phyloP scores from a whole-genome alignment of 495 filamentous ascomycete species.

The Lophiostoma macrostomum region DNA sequence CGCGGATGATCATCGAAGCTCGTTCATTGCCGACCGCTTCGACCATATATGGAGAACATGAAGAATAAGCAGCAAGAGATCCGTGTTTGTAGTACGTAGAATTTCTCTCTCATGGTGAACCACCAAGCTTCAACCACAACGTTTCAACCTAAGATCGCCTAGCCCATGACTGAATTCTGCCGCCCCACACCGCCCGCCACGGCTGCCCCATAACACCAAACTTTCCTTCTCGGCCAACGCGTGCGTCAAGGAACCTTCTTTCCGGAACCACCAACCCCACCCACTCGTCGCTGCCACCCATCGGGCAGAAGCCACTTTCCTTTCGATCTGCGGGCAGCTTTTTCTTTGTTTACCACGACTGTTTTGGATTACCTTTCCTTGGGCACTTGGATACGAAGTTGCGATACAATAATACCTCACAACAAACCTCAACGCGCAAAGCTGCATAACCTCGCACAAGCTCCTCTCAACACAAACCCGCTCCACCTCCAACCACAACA shows the following conservation, averaged over 20 bases:
- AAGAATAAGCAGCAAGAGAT: too few species aligned
- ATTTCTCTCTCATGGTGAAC: too few species aligned
- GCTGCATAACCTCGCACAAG: too few species aligned
- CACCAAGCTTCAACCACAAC: too few species aligned
- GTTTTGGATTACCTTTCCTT: not conserved
- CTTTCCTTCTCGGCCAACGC: slow-evolving; percentile 18
- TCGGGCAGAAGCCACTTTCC: slow-evolving; percentile 1
- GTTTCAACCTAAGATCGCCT: not conserved
- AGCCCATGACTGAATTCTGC: slow-evolving; percentile 20
- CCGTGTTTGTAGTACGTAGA: too few species aligned
- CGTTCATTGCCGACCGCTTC: too few species aligned
- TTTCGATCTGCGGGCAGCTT: slow-evolving; percentile 22
- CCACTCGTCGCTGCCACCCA: not conserved
- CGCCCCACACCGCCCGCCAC: slow-evolving; percentile 13
- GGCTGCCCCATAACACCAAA: slow-evolving; percentile 16
- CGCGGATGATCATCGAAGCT: too few species aligned
- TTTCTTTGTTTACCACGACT: slow-evolving; percentile 2
- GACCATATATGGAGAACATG: too few species aligned
- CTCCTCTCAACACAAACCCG: too few species aligned
- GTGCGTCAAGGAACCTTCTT: not conserved
- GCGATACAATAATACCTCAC: not conserved
- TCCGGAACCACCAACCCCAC: not conserved
- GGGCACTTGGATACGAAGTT: not conserved
- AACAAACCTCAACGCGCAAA: too few species aligned
- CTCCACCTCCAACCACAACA: slow-evolving; percentile 2